Evolutionary conservation across 495 filamentous ascomycete genomes (phyloP), one percentile per base, ranked within the genome.

Genomic region (Penicillium fimorum): DNA sequence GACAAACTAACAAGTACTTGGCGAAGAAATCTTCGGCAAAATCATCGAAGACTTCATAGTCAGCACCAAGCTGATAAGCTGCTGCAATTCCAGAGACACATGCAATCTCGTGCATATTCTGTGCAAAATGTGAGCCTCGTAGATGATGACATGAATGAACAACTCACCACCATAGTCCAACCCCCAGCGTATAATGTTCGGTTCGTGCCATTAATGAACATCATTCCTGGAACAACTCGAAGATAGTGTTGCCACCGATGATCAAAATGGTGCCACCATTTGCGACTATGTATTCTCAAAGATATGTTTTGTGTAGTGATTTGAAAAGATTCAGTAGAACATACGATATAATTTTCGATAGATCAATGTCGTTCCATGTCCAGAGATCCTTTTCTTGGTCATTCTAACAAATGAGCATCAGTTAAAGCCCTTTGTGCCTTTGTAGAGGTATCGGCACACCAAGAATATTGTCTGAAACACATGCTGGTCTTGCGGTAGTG

Each of bases 251-350:
- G 88, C 81, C 84, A 92, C 35, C 83, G 76, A 64, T 95, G 90
- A 18, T 89, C 88, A 22, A 92, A 83, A 66, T 92, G 90, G 64
- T 92, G 90, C 90, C 90, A 93, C 87, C 87, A 90, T 61, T 92
- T 87, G 47, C 77, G 75, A 11, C 25, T 27, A 27, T 1, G 6
- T 5, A 27, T 27, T 27, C 2, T 27, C 25, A 27, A 27, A 1
- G 5, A 27, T 7, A 27, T 27, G 25, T 27, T 4, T 5, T 27
- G 3, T 27, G 25, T 27, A 27, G 25, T 27, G 25, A 27, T 27
- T 27, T 2, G 25, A 7, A 7, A 27, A 27, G 25, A 27, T 4
- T 7, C 3, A 27, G 25, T 27, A 0, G 25, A 27, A 53, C 50
- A 4, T 53, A 53, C 50, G 50, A 29, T 24, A 95, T 89, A 30